A percentile compares a stretch with the other conserved stretches of the same genome.
phyloP scores from a whole-genome alignment of 208 protist species.

The Trypanosoma melophagium region DNA sequence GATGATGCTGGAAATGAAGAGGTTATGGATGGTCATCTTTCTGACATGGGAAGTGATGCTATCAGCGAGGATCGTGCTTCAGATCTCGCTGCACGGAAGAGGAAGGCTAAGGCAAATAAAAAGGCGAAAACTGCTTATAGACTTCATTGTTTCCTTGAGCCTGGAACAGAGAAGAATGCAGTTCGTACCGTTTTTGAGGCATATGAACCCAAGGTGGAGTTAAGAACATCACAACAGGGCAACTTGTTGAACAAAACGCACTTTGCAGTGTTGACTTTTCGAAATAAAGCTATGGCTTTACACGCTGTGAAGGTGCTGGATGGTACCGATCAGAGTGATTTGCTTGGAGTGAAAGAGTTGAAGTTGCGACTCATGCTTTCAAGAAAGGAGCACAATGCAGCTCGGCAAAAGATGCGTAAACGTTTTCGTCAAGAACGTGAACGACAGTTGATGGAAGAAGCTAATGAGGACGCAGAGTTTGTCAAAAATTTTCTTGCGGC shows the following conservation, averaged over 20 bases:
- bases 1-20: constrained; percentile 27
- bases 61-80: constrained; percentile 23
- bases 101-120: constrained; percentile 34
- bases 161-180: constrained; percentile 82
- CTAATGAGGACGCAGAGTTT: constrained; percentile 58
- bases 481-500: constrained; percentile 62
- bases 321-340: constrained; percentile 78
- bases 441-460: constrained; percentile 30
- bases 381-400: constrained; percentile 68
- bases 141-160: constrained; percentile 86
- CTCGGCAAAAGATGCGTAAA: constrained; percentile 52
- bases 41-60: constrained; percentile 36
- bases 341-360: constrained; percentile 61
- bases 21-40: constrained; percentile 35
- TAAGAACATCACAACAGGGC: constrained; percentile 81
- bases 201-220: constrained; percentile 83
- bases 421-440: constrained; percentile 35
- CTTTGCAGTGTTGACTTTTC: constrained; percentile 88
- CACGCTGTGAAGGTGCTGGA: constrained; percentile 79
- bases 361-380: constrained; percentile 83
- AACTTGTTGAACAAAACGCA: constrained; percentile 88
- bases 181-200: constrained; percentile 82
- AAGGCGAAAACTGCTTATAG: constrained; percentile 49
- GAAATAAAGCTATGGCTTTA: constrained; percentile 84
- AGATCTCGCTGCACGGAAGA: constrained; percentile 20